These are phyloP conservation scores for Yamadazyma triangularis DNA, from an alignment of 1,139 yeast genomes.

Conservation along the genomic window DNA sequence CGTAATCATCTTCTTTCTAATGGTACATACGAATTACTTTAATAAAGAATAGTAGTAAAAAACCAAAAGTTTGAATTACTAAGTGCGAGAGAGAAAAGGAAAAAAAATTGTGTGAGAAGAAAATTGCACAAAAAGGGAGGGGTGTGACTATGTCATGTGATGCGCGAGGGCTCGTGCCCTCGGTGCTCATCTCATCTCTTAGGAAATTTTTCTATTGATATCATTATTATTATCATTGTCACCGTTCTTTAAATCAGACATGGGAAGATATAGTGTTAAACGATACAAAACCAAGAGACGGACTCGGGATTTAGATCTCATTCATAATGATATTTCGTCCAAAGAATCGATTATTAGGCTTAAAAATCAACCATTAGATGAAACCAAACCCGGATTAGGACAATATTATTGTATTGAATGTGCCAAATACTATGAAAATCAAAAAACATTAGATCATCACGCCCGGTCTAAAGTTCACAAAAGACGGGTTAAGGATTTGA, in stretches of 20 bases:
- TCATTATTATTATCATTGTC: slow-evolving; percentile 5
- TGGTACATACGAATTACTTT: background rate
- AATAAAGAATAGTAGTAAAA: background rate
- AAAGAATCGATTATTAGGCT: slow-evolving; percentile 58
- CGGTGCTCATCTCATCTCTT: slow-evolving; percentile 2
- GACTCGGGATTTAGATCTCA: slow-evolving; percentile 80
- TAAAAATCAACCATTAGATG: slow-evolving; percentile 82
- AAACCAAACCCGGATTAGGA: slow-evolving; percentile 88
- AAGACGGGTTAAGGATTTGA: slow-evolving; percentile 74
- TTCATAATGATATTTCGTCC: slow-evolving; percentile 67
- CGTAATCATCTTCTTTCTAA: no score
- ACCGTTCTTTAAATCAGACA: slow-evolving; percentile 15
- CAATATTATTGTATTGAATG: slow-evolving; percentile 94
- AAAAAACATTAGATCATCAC: slow-evolving; percentile 68
- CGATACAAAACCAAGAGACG: slow-evolving; percentile 76
- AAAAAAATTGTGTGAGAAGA: background rate
- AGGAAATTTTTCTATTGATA: slow-evolving; percentile 3
- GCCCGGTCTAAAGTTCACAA: slow-evolving; percentile 74
- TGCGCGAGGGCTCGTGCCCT: slow-evolving; percentile 1
- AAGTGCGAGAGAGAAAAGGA: background rate
- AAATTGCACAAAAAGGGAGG: background rate
- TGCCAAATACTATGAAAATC: slow-evolving; percentile 86
- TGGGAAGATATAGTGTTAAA: slow-evolving; percentile 85
- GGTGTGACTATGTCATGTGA: background rate
- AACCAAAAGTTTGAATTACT: background rate